These are phyloP conservation scores for Tilletia caries DNA, from an alignment of 1,284 basidiomycete genomes.

Conservation along the genomic window DNA sequence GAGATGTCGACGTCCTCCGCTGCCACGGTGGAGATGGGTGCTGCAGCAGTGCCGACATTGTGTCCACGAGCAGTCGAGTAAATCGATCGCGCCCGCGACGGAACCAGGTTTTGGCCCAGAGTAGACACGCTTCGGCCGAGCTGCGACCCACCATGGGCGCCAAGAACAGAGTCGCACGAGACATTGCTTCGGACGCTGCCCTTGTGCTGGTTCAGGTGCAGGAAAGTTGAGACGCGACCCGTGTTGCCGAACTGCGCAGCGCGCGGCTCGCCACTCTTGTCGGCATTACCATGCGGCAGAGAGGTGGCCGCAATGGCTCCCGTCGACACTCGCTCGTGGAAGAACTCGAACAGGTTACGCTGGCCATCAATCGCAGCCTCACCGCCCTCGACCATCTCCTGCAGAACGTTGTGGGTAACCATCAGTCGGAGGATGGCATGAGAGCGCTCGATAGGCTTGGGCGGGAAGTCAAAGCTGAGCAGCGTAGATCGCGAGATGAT, in stretches of 20 bases:
- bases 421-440: conserved; percentile 78
- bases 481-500: conserved; percentile 53
- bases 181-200: conserved; percentile 24
- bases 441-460: conserved; percentile 66
- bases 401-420: conserved; percentile 78
- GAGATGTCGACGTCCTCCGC: conserved; percentile 11
- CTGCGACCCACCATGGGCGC: neutral
- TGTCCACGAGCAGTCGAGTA: neutral
- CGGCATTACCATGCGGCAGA: neutral
- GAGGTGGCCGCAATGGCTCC: conserved; percentile 14
- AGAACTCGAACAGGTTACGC: conserved; percentile 82
- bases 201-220: conserved; percentile 20
- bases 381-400: conserved; percentile 79
- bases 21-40: neutral
- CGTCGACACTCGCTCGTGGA: conserved; percentile 45
- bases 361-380: conserved; percentile 79
- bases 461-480: conserved; percentile 58
- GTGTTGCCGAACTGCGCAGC: conserved; percentile 10
- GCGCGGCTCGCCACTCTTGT: conserved; percentile 2
- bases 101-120: neutral
- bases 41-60: neutral
- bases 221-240: neutral
- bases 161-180: conserved; percentile 21
- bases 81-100: neutral
- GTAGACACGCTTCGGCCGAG: neutral